Evolutionary conservation across 106 monocot species (phyloP), one percentile per base, ranked within the genome.

Genomic region (Amphibolis antarctica): DNA sequence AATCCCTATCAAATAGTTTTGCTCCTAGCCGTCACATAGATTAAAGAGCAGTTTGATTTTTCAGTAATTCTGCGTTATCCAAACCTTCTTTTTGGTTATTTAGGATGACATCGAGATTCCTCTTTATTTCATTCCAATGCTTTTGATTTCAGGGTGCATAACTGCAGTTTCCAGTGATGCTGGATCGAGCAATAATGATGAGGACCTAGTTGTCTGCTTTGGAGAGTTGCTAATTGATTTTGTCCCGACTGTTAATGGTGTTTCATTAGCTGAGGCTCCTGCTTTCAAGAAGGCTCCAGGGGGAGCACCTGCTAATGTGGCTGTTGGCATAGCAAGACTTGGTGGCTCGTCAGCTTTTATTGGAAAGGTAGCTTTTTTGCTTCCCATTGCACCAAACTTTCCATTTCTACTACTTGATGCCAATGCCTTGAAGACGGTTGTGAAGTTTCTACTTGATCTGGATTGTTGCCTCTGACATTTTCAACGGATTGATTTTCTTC

Each of bases 261-360:
- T 86, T 60, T 91, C 90, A 12, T 67, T 93, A 63, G 80, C 86
- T 55, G 77, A 89, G 62, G 80, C 93, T 5, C 81, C 85, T 68
- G 93, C 93, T 57, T 93, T 93, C 75, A 93, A 93, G 59, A 93
- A 93, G 67, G 93, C 93, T 24, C 77, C 93, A 25, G 93, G 93
- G 14, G 93, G 93, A 20, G 93, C 93, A 42, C 93, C 88, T 53
- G 93, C 93, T 49, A 93, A 93, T 71, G 93, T 93, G 20, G 93
- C 93, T 58, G 93, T 93, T 44, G 93, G 93, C 44, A 81, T 93
- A 69, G 78, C 88, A 71, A 83, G 93, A 4, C 88, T 93, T 65
- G 93, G 93, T 68, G 93, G 93, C 55, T 83, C 83, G 68, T 74
- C 93, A 14, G 88, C 88, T 53, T 93, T 93, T 71, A 81, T 93